These are phyloP conservation scores for Fusarium agapanthi DNA, from an alignment of 2,329 filamentous ascomycete species.

Conservation along the genomic window DNA sequence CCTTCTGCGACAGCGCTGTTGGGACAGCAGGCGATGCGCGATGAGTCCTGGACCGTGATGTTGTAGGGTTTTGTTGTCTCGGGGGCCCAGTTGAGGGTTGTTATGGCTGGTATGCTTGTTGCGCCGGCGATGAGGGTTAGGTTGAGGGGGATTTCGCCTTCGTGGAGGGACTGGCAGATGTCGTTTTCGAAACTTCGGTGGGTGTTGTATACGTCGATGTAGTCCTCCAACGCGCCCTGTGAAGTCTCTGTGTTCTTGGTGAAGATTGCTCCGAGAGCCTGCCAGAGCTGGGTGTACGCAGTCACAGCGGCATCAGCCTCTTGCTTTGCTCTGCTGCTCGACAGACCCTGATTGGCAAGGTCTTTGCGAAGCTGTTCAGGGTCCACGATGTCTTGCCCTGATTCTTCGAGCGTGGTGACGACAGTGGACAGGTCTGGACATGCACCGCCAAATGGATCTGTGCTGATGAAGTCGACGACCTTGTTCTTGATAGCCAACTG, in stretches of 20 bases:
- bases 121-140: constrained; percentile 47
- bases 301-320: constrained; percentile 41
- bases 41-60: constrained; percentile 48
- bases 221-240: constrained; percentile 42
- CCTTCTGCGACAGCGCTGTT: constrained; percentile 37
- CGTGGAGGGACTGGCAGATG: constrained; percentile 48
- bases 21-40: constrained; percentile 47
- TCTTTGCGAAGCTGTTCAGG: constrained; percentile 38
- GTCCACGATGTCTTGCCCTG: constrained; percentile 44
- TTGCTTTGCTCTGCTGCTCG: constrained; percentile 14
- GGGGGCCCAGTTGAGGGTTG: constrained; percentile 45
- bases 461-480: constrained; percentile 46
- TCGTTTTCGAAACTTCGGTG: constrained; percentile 45
- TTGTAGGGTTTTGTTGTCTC: constrained; percentile 39
- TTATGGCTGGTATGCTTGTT: constrained; percentile 41
- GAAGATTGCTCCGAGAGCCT: constrained; percentile 45
- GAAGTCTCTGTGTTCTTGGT: constrained; percentile 31
- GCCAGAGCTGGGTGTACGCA: constrained; percentile 45
- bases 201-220: constrained; percentile 46
- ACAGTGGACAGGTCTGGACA: constrained; percentile 49
- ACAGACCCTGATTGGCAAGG: constrained; percentile 39
- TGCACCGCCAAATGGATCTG: constrained; percentile 48
- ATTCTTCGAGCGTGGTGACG: constrained; percentile 45
- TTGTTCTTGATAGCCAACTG: constrained; percentile 45
- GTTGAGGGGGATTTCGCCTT: constrained; percentile 43